Evolutionary conservation across 2,329 filamentous ascomycete genomes (phyloP).

Genomic region (Hypoxylon sp.): DNA sequence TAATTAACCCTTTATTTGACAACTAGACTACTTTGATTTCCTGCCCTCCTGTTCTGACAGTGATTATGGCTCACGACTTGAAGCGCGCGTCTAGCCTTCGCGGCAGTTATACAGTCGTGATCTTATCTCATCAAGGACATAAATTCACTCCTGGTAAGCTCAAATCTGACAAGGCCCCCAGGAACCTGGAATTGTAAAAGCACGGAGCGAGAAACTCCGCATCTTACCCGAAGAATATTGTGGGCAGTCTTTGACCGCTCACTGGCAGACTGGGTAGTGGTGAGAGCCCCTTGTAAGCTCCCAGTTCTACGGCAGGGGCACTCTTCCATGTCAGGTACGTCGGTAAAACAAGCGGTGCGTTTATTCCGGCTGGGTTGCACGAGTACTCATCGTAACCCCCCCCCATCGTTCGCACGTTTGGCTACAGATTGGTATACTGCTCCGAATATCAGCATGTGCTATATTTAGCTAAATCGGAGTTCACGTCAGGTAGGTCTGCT

Average conservation of each 20-base stretch:
- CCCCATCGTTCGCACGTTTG: constrained; percentile 1
- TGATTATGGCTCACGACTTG: neutral
- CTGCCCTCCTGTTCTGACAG: neutral
- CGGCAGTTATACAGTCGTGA: neutral
- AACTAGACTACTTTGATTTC: neutral
- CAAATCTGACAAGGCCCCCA: neutral
- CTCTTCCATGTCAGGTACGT: constrained; percentile 31
- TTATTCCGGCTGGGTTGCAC: constrained; percentile 20
- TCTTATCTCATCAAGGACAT: too few species aligned
- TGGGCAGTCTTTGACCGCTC: neutral
- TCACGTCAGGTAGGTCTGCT: neutral
- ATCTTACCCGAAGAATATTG: neutral
- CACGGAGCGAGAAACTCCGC: neutral
- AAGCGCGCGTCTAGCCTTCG: neutral
- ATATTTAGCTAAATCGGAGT: constrained; percentile 22
- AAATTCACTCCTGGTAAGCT: neutral
- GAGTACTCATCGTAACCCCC: constrained; percentile 20
- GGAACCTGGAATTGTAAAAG: neutral
- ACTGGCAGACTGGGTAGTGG: neutral
- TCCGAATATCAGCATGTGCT: neutral
- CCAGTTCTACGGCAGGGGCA: constrained; percentile 17
- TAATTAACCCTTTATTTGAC: neutral
- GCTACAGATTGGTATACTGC: neutral
- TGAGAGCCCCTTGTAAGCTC: neutral
- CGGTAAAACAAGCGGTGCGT: constrained; percentile 25